phyloP scores from a whole-genome alignment of 768 basidiomycete species.

The Pleurotus djamor region DNA sequence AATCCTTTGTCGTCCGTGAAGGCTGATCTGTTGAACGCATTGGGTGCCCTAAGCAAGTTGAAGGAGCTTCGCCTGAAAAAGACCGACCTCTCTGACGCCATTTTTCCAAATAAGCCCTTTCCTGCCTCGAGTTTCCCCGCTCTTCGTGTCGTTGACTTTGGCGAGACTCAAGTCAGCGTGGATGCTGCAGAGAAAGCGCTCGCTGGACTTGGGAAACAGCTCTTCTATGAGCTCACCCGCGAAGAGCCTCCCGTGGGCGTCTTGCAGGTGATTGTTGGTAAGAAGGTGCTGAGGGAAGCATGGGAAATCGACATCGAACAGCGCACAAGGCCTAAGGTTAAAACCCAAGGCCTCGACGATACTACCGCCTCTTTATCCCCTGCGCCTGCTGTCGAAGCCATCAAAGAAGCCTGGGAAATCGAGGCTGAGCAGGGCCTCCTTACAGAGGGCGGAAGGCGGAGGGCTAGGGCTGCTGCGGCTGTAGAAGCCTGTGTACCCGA shows the following conservation, averaged over 20 bases:
- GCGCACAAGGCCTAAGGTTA: constrained; percentile 36
- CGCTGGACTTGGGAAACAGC: constrained; percentile 40
- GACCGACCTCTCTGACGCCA: constrained; percentile 59
- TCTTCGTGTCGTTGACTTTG: constrained; percentile 60
- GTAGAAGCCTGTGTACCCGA: constrained; percentile 13
- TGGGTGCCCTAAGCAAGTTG: constrained; percentile 48
- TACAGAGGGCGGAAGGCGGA: constrained; percentile 71
- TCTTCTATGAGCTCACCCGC: constrained; percentile 53
- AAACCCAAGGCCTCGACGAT: constrained; percentile 13
- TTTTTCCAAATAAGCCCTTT: constrained; percentile 45
- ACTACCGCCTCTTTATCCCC: constrained; percentile 1
- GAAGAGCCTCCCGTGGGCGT: constrained; percentile 54
- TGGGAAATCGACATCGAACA: constrained; percentile 81
- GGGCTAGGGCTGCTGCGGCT: constrained; percentile 58
- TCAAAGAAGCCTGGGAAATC: constrained; percentile 78
- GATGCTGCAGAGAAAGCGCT: constrained; percentile 46
- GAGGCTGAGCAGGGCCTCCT: constrained; percentile 74
- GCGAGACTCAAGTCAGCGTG: constrained; percentile 57
- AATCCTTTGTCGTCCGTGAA: constrained; percentile 57
- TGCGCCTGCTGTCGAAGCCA: constrained; percentile 21
- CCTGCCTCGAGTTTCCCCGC: constrained; percentile 39
- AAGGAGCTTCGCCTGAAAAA: constrained; percentile 56
- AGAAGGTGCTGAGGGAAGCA: constrained; percentile 65
- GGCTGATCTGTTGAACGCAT: constrained; percentile 39
- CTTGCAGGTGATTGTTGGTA: constrained; percentile 62